Percentiles rank a stretch among this genome's conserved stretches.
Conservation (phyloP, 2,329 filamentous ascomycete genomes). For the Fusarium sp. region DNA sequence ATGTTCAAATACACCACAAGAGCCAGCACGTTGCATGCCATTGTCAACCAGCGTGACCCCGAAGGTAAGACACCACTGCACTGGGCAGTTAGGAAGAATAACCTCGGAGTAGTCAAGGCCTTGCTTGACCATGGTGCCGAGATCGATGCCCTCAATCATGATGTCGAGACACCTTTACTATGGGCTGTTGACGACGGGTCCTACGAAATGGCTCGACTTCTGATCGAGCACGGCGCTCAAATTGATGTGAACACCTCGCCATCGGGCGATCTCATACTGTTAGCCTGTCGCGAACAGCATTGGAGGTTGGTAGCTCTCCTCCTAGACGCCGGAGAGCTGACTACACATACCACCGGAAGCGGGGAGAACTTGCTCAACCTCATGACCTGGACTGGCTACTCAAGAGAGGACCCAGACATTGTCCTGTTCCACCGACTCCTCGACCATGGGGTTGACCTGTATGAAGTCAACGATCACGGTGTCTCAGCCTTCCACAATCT, state of each 20-base stretch:
- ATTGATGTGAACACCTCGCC: neutral
- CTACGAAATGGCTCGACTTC: rapidly evolving
- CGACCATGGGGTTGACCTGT: neutral
- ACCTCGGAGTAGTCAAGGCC: neutral
- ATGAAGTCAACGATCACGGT: rapidly evolving
- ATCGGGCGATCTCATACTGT: neutral
- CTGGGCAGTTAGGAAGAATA: rapidly evolving
- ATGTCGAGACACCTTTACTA: neutral
- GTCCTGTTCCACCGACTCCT: neutral
- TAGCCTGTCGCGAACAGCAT: neutral
- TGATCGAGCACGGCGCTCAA: neutral
- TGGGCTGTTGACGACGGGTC: too few relatives aligned
- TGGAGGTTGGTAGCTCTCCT: rapidly evolving
- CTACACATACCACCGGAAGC: rapidly evolving
- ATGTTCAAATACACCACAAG: rapidly evolving
- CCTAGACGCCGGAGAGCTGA: neutral
- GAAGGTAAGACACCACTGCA: neutral
- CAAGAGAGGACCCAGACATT: neutral
- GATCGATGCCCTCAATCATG: rapidly evolving
- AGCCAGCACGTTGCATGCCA: neutral
- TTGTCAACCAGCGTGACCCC: neutral
- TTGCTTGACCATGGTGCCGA: neutral
- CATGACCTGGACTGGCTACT: neutral
- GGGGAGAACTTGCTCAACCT: neutral
- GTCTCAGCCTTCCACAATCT: neutral